phyloP scores from a whole-genome alignment of 2,329 filamentous ascomycete species.

The Knufia fluminis region DNA sequence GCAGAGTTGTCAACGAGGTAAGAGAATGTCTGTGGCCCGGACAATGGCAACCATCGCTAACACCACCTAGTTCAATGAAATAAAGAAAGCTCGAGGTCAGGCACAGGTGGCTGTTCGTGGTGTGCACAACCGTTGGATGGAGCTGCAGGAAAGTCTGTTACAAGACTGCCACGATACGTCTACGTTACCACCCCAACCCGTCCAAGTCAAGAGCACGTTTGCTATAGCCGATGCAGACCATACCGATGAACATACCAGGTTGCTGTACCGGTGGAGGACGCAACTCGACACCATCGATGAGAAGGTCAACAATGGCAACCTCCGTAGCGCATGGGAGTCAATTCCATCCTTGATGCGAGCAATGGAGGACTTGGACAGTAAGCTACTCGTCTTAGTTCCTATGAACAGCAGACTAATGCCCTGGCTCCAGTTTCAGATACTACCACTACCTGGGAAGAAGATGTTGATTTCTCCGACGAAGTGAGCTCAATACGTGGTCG shows the following conservation, averaged over 20 bases:
- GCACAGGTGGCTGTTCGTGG: background rate
- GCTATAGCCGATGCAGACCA: background rate
- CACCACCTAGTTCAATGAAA: background rate
- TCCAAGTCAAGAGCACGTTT: background rate
- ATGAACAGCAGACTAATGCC: background rate
- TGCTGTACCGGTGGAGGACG: background rate
- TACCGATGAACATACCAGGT: background rate
- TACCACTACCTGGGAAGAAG: background rate
- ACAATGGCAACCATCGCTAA: background rate
- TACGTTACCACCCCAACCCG: background rate
- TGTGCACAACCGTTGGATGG: background rate
- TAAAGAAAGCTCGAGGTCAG: background rate
- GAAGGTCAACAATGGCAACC: background rate
- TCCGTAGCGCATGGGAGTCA: background rate
- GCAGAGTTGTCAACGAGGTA: constrained; percentile 1
- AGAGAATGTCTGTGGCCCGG: background rate
- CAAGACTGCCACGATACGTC: background rate
- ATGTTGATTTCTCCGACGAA: background rate
- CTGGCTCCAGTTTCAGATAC: background rate
- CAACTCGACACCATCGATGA: background rate
- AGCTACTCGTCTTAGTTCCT: background rate
- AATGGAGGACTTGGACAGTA: background rate
- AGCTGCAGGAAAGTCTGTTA: background rate
- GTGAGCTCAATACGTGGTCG: background rate
- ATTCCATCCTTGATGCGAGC: background rate